phyloP scores from a whole-genome alignment of 257 asterid species.

The Leptodermis oblonga region DNA sequence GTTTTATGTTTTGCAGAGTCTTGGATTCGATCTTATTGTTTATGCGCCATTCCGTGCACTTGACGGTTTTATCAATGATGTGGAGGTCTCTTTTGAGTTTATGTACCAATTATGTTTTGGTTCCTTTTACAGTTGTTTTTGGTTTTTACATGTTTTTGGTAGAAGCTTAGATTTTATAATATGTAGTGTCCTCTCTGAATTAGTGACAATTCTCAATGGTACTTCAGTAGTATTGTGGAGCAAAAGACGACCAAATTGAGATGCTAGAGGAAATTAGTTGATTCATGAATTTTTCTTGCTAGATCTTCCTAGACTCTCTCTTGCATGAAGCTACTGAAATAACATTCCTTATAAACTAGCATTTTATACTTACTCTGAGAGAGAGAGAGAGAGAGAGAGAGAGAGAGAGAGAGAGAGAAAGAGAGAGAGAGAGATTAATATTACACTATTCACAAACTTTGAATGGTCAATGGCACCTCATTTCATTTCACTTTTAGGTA shows the following conservation, averaged over 20 bases:
- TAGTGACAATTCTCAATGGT: slow-evolving; percentile 19
- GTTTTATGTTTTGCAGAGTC: slow-evolving; percentile 60
- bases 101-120: neutral
- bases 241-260: slow-evolving; percentile 35
- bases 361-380: neutral
- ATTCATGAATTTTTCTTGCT: neutral
- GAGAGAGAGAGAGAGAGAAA: too few relatives aligned
- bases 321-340: slow-evolving; percentile 1
- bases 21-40: slow-evolving; percentile 92
- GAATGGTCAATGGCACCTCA: neutral
- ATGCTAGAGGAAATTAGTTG: slow-evolving; percentile 45
- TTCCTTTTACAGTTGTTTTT: neutral
- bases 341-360: neutral
- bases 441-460: neutral
- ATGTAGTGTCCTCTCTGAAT: slow-evolving; percentile 11
- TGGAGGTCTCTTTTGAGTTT: slow-evolving; percentile 52
- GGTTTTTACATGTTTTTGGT: slow-evolving; percentile 2
- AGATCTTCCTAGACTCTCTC: neutral
- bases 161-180: neutral
- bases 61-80: slow-evolving; percentile 68
- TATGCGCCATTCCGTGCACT: slow-evolving; percentile 94
- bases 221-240: slow-evolving; percentile 61
- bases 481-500: neutral
- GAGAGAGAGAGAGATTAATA: neutral
- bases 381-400: too few relatives aligned